Percentiles rank a stretch among this genome's conserved stretches.
These are phyloP conservation scores for Schizosaccharomyces cryophilus DNA, from an alignment of 805 yeast species.

Conservation along the genomic window DNA sequence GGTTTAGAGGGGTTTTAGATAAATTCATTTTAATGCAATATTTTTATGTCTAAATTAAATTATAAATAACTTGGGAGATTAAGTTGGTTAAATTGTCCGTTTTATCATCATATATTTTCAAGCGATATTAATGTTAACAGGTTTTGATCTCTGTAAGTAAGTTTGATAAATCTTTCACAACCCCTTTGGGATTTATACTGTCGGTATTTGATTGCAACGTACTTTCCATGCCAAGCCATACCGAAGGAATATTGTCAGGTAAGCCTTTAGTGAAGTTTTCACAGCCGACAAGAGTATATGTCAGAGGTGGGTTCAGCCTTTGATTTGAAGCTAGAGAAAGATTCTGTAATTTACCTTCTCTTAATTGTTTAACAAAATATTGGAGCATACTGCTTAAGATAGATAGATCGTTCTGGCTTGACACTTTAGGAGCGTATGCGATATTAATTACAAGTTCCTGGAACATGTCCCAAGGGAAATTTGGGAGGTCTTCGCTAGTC, in stretches of 20 bases:
- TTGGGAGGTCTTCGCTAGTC: background rate
- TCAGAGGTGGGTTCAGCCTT: background rate
- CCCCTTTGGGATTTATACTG: no score
- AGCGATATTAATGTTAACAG: no score
- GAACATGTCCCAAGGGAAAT: background rate
- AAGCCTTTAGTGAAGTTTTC: background rate
- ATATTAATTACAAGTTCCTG: background rate
- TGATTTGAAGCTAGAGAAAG: background rate
- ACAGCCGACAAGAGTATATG: background rate
- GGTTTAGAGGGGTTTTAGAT: no score
- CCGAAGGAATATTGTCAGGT: background rate
- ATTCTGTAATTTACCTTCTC: background rate
- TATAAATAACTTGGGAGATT: no score
- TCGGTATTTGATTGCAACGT: background rate
- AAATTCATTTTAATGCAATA: no score
- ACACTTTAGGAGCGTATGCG: background rate
- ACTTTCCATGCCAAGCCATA: background rate
- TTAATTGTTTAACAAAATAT: background rate
- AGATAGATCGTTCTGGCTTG: background rate
- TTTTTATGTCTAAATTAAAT: no score
- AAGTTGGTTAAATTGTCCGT: no score
- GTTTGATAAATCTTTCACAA: no score
- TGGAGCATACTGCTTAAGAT: background rate
- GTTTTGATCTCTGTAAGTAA: no score
- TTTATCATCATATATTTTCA: no score